These are phyloP conservation scores for Cutaneotrichosporon mucoides DNA, from an alignment of 1,284 basidiomycete genomes.

Conservation along the genomic window DNA sequence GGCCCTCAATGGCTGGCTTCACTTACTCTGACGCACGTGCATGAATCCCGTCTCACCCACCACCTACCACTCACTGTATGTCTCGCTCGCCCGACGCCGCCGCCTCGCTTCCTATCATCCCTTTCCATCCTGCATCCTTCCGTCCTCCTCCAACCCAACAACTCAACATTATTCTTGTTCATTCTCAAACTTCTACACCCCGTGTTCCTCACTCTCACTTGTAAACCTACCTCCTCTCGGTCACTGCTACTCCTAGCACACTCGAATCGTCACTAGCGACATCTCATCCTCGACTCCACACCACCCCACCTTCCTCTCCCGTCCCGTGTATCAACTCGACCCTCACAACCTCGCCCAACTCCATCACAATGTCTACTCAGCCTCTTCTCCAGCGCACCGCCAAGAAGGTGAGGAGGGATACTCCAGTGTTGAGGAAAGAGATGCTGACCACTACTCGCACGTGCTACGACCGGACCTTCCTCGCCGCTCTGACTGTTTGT, in stretches of 20 bases:
- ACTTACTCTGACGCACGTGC: slow-evolving; percentile 4
- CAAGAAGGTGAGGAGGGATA: slow-evolving; percentile 56
- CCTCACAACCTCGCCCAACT: too few species aligned
- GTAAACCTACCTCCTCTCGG: too few species aligned
- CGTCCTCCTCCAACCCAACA: too few species aligned
- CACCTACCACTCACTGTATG: not conserved
- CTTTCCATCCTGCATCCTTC: not conserved
- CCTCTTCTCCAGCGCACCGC: slow-evolving; percentile 95
- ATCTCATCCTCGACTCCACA: too few species aligned
- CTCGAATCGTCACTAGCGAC: too few species aligned
- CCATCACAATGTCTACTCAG: slow-evolving; percentile 79
- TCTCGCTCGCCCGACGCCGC: not conserved
- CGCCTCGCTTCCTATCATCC: not conserved
- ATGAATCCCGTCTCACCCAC: not conserved
- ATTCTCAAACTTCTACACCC: too few species aligned
- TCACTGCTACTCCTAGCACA: too few species aligned
- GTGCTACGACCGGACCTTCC: too few species aligned
- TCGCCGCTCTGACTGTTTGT: not conserved
- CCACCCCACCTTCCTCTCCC: too few species aligned
- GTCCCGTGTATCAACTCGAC: too few species aligned
- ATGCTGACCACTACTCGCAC: not conserved
- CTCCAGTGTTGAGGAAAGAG: not conserved
- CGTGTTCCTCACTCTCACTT: too few species aligned
- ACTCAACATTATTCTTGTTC: too few species aligned
- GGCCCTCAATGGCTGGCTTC: not conserved